Evolutionary conservation across 106 monocot species (phyloP), one percentile per base, ranked within the genome.

Genomic region (Dendrobium officinale): DNA sequence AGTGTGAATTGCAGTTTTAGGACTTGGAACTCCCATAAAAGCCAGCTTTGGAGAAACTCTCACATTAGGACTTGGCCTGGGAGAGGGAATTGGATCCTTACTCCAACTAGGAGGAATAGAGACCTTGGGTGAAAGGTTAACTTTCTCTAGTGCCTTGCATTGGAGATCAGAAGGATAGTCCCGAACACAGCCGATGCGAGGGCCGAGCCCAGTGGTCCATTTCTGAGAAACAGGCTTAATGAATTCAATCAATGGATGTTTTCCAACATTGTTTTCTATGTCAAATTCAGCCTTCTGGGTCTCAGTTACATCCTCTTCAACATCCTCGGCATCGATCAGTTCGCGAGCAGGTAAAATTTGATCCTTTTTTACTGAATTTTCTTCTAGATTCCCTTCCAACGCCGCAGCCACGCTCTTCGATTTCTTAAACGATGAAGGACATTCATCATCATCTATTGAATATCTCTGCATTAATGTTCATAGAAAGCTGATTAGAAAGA

Each of bases 101-200:
- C 54, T 61, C 22, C 82, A 78, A 5, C 18, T 24, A 1, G 84
- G 51, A 51, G 51, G 79, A 3, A 87, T 72, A 37, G 81, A 22
- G 0, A 3, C 22, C 73, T 83, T 87, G 15, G 96, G 93, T n/a
- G 96, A 93, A 15, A 96, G 85, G 37, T 90, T 96, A 8, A 93
- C 96, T 48, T 93, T 91, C 81, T 96, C 96, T 4, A 96, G 84
- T n/a, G 93, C 93, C 85, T 80, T 87, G 66, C 7, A 88, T 61
- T 93, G 96, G 6, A 96, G 87, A 59, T 90, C 87, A 10, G 77
- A 9, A 2, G 96, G 96, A 77, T 96, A 96, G 43, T 96, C 90
- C 13, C 93, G 86, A 24, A 96, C 90, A 42, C 91, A 93, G 8
- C 88, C 84, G 37, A 96, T 96, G 45, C 96, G 90, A 75, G 93